Evolutionary conservation across 176 grass and related monocot genomes (phyloP).

Genomic region (sorghum (Sorghum bicolor)): DNA sequence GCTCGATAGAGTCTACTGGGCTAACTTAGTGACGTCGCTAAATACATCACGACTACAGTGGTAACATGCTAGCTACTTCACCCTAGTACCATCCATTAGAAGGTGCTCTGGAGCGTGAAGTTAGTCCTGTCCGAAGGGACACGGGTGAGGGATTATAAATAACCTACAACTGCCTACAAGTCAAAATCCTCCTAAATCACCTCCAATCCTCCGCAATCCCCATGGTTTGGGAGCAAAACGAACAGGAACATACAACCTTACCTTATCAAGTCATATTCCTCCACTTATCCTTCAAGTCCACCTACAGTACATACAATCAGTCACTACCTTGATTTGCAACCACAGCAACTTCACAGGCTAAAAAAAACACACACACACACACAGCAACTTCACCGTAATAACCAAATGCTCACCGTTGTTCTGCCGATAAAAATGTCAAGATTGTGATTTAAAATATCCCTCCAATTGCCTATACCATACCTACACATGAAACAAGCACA

Average conservation of each 20-base stretch:
- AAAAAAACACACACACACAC: neutral
- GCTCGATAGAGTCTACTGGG: neutral
- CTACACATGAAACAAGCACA: constrained; percentile 29
- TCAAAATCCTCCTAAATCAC: too few relatives aligned
- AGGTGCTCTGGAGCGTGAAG: neutral
- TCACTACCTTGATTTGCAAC: neutral
- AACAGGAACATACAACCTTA: neutral
- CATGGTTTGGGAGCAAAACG: too few relatives aligned
- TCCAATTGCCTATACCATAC: constrained; percentile 65
- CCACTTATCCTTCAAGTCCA: constrained; percentile 90
- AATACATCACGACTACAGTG: neutral
- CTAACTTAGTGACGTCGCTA: neutral
- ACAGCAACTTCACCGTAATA: neutral
- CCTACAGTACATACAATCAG: constrained; percentile 23
- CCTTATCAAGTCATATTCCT: constrained; percentile 54
- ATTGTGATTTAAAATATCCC: constrained; percentile 47
- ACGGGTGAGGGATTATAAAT: too few relatives aligned
- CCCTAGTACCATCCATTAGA: neutral
- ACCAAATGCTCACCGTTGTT: constrained; percentile 42
- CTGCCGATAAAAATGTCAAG: constrained; percentile 53
- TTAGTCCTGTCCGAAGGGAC: neutral
- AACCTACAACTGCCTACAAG: too few relatives aligned
- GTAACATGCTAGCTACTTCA: neutral
- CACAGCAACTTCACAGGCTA: neutral
- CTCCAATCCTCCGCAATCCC: too few relatives aligned